These are phyloP conservation scores for Straminergon stramineum DNA, from an alignment of 225 moss, liverwort and hornwort genomes.

Conservation along the genomic window DNA sequence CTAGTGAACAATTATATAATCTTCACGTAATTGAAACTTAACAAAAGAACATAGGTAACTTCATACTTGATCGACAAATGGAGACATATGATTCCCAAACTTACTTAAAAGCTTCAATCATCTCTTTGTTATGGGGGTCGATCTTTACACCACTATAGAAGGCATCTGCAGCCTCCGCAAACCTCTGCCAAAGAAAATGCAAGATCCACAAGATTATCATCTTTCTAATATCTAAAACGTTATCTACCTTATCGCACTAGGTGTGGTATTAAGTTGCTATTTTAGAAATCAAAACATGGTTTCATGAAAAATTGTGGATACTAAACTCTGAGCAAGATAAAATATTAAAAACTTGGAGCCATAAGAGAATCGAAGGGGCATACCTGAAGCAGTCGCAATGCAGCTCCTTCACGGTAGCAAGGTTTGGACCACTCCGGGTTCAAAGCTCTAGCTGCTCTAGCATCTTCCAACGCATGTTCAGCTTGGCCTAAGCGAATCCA, in stretches of 20 bases:
- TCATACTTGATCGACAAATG: neutral
- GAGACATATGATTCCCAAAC: neutral
- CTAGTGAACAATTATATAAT: neutral
- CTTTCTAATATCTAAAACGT: neutral
- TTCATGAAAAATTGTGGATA: neutral
- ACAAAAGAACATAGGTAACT: neutral
- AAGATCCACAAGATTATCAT: neutral
- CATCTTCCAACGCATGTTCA: slow-evolving; percentile 78
- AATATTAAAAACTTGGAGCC: neutral
- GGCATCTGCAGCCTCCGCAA: slow-evolving; percentile 85
- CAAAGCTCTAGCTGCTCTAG: slow-evolving; percentile 61
- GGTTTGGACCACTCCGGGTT: slow-evolving; percentile 82
- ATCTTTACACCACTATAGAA: slow-evolving; percentile 79
- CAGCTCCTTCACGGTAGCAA: slow-evolving; percentile 88
- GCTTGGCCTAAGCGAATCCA: slow-evolving; percentile 91
- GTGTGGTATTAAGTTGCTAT: neutral
- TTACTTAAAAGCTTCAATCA: slow-evolving; percentile 73
- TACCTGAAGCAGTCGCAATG: slow-evolving; percentile 72
- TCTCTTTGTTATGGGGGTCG: slow-evolving; percentile 68
- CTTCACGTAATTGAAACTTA: neutral
- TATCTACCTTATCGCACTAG: neutral
- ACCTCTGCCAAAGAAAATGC: slow-evolving; percentile 45
- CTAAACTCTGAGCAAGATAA: neutral
- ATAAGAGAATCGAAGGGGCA: neutral
- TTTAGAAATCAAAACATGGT: neutral